Evolutionary conservation across 345 rosid species (phyloP), one percentile per base, ranked within the genome.

Genomic region (Lagerstroemia speciosa): DNA sequence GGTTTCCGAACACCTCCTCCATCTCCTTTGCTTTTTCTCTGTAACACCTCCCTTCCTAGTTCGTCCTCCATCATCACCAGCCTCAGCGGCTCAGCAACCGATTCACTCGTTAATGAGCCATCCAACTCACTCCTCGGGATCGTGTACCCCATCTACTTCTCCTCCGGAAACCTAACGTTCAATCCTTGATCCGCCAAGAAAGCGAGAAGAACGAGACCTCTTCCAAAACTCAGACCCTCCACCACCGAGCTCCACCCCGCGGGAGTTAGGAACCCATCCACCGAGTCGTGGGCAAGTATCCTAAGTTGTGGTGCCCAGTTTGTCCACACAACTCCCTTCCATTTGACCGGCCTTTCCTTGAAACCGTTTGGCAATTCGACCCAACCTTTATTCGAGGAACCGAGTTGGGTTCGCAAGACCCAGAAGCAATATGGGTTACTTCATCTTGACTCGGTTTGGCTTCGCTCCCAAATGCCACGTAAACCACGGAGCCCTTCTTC

Each of bases 221-320:
- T 61, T 14, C 62, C 75, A 33, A 73, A 76, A 61, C 73, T 72
- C 16, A 80, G 9, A 9, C 71, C 75, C 78, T 80, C 81, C 0
- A 80, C 70, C 1, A 76, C 68, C 0, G 84, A 74, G 66, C 66
- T 68, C 81, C 81, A 77, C 4, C 79, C 82, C 0, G 53, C 55
- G 34, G 79, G 83, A 63, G 79, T 75, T 58, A 82, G 17, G 72
- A 74, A 74, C 72, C 74, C 72, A 14, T 83, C 83, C 5, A 81
- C 72, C 2, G 87, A 79, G 20, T 63, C 71, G 34, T 85, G 87
- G 5, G 62, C 68, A 61, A 79, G 12, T 7, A 78, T 79, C 32
- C 74, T 68, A 29, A 76, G 22, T 12, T 81, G 89, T 38, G 84
- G 87, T 2, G 70, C 85, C 87, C 85, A 81, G 22, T 75, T 76